Conservation (phyloP, 192 early-diverging fungal genomes). For the Kappamyces sp. region DNA sequence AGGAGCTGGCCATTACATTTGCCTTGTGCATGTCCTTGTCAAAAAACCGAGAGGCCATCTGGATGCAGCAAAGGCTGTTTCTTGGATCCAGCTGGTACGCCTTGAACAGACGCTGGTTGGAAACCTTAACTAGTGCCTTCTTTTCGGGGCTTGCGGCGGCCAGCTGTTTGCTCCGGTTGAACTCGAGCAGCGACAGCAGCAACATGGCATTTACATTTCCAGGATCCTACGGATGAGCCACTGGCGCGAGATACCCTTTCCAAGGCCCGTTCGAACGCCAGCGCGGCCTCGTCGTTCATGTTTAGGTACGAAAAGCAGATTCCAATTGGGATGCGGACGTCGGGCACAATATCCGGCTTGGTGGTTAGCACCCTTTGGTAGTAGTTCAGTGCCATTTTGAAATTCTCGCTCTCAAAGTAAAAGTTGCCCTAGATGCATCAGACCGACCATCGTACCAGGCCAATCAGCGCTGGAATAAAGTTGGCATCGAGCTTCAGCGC, state of each 20-base stretch:
- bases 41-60: conserved; percentile 30
- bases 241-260: conserved; percentile 42
- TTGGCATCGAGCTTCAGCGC: conserved; percentile 35
- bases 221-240: conserved; percentile 36
- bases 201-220: conserved; percentile 63
- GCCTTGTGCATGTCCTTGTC: conserved; percentile 20
- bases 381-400: conserved; percentile 56
- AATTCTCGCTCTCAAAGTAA: conserved; percentile 54
- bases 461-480: conserved; percentile 49
- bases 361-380: conserved; percentile 73
- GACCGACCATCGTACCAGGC: conserved; percentile 39
- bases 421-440: background rate
- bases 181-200: conserved; percentile 70
- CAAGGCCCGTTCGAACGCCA: conserved; percentile 64
- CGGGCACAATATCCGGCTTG: conserved; percentile 52
- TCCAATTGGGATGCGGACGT: conserved; percentile 79
- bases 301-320: conserved; percentile 75
- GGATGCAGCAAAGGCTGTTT: conserved; percentile 40
- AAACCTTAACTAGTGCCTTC: conserved; percentile 29
- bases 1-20: conserved; percentile 13
- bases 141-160: conserved; percentile 33
- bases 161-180: conserved; percentile 54
- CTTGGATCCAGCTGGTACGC: conserved; percentile 46
- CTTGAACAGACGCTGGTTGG: conserved; percentile 35
- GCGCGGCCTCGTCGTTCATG: conserved; percentile 59